phyloP scores from a whole-genome alignment of 2,329 filamentous ascomycete genomes.

The Fusarium penzigii region DNA sequence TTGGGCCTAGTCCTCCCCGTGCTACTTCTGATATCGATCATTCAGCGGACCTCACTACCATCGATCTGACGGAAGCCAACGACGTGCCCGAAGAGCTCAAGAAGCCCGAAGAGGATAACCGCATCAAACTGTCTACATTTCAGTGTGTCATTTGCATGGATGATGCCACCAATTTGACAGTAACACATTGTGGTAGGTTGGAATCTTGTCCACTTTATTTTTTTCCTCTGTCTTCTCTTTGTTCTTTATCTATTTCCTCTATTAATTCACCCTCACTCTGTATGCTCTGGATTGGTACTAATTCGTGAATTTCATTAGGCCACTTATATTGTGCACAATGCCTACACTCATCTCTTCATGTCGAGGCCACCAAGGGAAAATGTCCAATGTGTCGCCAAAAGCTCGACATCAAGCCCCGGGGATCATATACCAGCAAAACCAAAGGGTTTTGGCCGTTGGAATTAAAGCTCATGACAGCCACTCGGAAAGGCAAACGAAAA shows the following conservation, averaged over 20 bases:
- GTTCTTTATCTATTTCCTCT: not conserved
- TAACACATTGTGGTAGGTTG: slow-evolving; percentile 66
- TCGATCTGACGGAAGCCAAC: slow-evolving; percentile 42
- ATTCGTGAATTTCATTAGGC: slow-evolving; percentile 42
- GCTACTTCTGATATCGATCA: slow-evolving; percentile 14
- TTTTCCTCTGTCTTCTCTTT: too few species aligned
- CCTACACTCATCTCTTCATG: slow-evolving; percentile 60
- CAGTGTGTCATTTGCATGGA: slow-evolving; percentile 72
- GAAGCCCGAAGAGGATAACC: slow-evolving; percentile 49
- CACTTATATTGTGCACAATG: slow-evolving; percentile 67
- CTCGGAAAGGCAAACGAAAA: slow-evolving; percentile 50
- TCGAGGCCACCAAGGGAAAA: slow-evolving; percentile 55
- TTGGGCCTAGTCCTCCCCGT: slow-evolving; percentile 24
- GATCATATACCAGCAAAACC: slow-evolving; percentile 43
- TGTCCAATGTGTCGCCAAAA: slow-evolving; percentile 66
- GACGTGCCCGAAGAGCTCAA: slow-evolving; percentile 46
- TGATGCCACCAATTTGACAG: slow-evolving; percentile 56
- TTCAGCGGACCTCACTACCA: slow-evolving; percentile 30
- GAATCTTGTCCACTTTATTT: not conserved
- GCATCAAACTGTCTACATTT: slow-evolving; percentile 54
- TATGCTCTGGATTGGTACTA: not conserved
- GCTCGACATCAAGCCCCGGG: slow-evolving; percentile 50
- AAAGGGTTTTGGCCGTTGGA: slow-evolving; percentile 61
- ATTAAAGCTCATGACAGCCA: slow-evolving; percentile 62
- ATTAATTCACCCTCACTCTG: not conserved